Base-by-base conservation (phyloP, 805 yeast genomes). In the Wickerhamomyces kurtzmanii region DNA sequence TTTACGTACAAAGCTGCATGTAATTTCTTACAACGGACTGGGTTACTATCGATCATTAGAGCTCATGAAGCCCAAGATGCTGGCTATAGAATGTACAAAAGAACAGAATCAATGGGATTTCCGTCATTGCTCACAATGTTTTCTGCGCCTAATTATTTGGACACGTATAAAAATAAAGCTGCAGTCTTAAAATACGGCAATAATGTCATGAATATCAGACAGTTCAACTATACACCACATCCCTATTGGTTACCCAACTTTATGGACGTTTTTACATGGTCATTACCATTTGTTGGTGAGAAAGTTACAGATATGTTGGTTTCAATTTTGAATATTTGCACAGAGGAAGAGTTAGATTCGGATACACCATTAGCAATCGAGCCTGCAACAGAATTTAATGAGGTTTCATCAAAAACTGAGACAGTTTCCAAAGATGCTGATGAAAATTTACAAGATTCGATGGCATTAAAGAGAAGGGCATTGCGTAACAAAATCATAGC, bases 1-100 rank as follows among this genome's bases (percentile, higher is more conserved):
- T 89, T 71, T 51, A 75, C 95, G 0, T 91, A 80, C 52, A 68
- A 67, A 26, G 43, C 96, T 0, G 70, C 79, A 3, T 79, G 91
- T 43, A 70, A 70, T 24, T 89, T 89, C 43, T 60, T 89, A 42
- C 79, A 80, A 40, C 63, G 74, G 29, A 89, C 85, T 22, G 80
- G 83, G 14, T 58, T 89, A 20, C 59, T 89, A 18, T 79, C 86
- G n/a, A 71, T 89, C 20, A 84, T 89, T 25, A 67, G 98, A 33
- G 97, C 96, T 2, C 98, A 89, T 53, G 96, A 89, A 57, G 96
- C 96, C 1, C 98, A 89, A 55, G 96, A 89, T 53, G 87, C 91
- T 8, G 98, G 98, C 20, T 89, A 87, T 55, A 64, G 96, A 49
- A 91, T 91, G 84, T 89, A 89, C 57, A 80, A 78, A 43, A 73